Evolutionary conservation across 805 yeast genomes (phyloP).

Genomic region (Pichia insulana): DNA sequence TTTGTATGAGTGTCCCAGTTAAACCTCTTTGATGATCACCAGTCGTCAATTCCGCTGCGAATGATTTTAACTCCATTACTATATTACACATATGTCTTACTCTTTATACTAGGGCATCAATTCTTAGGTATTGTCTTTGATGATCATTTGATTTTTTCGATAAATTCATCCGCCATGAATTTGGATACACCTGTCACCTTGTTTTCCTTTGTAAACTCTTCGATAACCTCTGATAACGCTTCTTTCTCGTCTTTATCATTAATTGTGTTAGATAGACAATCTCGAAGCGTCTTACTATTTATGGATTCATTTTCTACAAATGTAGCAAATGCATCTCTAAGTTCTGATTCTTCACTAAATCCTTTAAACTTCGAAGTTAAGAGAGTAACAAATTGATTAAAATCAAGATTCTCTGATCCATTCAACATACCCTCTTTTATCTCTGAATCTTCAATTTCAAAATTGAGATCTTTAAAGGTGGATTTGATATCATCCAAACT

Average conservation of each 20-base stretch:
- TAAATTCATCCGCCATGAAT: constrained; percentile 57
- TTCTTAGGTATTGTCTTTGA: too few species aligned
- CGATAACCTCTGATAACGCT: constrained; percentile 28
- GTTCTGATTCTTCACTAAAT: constrained; percentile 42
- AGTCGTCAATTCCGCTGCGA: too few species aligned
- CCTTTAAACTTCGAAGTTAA: constrained; percentile 47
- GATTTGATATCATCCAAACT: constrained; percentile 46
- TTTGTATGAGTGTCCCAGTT: too few species aligned
- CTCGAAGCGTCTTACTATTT: constrained; percentile 17
- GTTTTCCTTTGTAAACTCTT: constrained; percentile 45
- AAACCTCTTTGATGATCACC: too few species aligned
- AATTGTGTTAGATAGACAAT: too few species aligned
- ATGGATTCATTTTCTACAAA: constrained; percentile 31
- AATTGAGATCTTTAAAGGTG: constrained; percentile 28
- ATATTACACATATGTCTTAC: too few species aligned
- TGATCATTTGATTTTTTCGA: constrained; percentile 28
- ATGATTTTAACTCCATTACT: too few species aligned
- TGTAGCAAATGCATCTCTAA: constrained; percentile 50
- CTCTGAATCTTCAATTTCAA: constrained; percentile 41
- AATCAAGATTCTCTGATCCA: constrained; percentile 50
- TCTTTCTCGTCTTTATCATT: not conserved
- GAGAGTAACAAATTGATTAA: constrained; percentile 56
- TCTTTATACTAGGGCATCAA: too few species aligned
- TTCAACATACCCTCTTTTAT: constrained; percentile 33
- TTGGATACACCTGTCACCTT: constrained; percentile 48